A percentile compares a stretch with the other conserved stretches of the same genome.
phyloP scores from a whole-genome alignment of 2,329 filamentous ascomycete species.

The Clarireedia hainanense region DNA sequence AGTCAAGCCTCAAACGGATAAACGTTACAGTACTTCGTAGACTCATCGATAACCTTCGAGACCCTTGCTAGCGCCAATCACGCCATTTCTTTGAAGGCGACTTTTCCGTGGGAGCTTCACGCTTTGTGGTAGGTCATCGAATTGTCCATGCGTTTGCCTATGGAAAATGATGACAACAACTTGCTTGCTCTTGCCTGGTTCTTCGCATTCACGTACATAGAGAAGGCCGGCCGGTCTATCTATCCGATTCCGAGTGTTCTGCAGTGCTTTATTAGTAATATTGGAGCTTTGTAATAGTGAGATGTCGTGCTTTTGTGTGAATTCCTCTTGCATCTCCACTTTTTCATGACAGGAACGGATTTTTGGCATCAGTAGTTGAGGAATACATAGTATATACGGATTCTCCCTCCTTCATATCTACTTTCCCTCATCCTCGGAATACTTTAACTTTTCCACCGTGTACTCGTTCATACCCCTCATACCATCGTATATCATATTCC shows the following conservation, averaged over 20 bases:
- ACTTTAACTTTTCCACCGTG: not conserved
- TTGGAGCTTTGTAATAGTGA: not conserved
- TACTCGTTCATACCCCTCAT: not conserved
- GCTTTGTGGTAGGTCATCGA: not conserved
- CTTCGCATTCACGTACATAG: no score
- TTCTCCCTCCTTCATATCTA: not conserved
- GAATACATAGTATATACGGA: constrained; percentile 8
- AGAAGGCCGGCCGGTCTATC: no score
- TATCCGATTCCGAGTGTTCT: not conserved
- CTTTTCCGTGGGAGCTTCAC: not conserved
- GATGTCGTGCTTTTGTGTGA: constrained; percentile 8
- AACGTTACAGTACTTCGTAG: no score
- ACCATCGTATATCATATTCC: not conserved
- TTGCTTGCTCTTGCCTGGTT: not conserved
- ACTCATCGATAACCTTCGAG: not conserved
- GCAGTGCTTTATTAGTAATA: not conserved
- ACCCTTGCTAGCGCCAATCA: constrained; percentile 10
- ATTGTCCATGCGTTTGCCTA: not conserved
- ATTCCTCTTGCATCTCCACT: not conserved
- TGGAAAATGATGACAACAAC: not conserved
- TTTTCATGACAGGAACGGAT: not conserved
- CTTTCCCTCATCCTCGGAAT: not conserved
- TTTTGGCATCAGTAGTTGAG: not conserved
- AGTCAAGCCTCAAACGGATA: no score
- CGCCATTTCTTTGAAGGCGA: constrained; percentile 4